Evolutionary conservation across 345 rosid genomes (phyloP).

Genomic region (Syzygium oleosum): DNA sequence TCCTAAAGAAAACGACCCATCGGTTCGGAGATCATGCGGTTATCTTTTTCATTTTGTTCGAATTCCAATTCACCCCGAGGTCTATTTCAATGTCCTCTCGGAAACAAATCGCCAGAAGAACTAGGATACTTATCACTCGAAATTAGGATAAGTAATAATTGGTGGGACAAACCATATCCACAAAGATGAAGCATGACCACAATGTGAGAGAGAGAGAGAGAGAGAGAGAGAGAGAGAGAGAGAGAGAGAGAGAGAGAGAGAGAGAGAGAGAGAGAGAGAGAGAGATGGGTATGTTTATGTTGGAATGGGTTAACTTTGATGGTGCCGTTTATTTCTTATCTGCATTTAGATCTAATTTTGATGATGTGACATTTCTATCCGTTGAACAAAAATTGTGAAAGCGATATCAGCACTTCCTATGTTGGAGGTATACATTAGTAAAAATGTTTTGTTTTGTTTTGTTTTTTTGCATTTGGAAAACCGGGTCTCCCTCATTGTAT

Average conservation of each 20-base stretch:
- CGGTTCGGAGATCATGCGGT: background rate
- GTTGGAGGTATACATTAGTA: background rate
- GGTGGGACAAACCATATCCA: background rate
- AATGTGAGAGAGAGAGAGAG: background rate
- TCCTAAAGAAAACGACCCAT: background rate
- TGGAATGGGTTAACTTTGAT: background rate
- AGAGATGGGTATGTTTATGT: background rate
- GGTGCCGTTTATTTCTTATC: background rate
- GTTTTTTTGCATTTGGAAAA: background rate
- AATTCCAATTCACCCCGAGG: background rate
- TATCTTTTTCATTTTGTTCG: background rate
- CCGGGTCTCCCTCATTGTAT: background rate
- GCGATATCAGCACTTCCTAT: too few species aligned
- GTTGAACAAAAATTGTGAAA: background rate
- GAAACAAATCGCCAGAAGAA: background rate
- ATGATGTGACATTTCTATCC: background rate
- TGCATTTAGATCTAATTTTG: background rate
- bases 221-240: background rate
- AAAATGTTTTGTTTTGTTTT: background rate
- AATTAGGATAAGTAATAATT: background rate
- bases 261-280: background rate
- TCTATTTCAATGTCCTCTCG: background rate
- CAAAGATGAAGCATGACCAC: background rate
- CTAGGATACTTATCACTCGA: fast-evolving
- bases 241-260: background rate